phyloP scores from a whole-genome alignment of 208 protist species.

The Trypanosoma avium region DNA sequence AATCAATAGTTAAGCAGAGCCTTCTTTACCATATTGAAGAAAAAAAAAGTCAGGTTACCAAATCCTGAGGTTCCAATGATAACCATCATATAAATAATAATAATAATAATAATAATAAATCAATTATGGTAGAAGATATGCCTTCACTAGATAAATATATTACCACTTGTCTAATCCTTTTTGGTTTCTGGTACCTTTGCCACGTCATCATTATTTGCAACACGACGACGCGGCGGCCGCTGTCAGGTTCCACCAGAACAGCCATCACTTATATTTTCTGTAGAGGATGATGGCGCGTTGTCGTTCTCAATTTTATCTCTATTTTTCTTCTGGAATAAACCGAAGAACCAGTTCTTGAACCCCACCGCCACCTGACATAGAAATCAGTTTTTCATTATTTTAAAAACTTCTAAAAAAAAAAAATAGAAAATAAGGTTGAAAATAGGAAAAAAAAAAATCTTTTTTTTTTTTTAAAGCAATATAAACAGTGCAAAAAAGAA shows the following conservation, averaged over 20 bases:
- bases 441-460: too few relatives aligned
- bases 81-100: slow-evolving; percentile 37
- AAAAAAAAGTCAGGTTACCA: slow-evolving; percentile 34
- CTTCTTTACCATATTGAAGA: too few relatives aligned
- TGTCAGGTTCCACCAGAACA: slow-evolving; percentile 35
- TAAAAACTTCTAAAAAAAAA: not conserved
- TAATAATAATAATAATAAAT: slow-evolving; percentile 15
- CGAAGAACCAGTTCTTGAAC: not conserved
- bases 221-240: slow-evolving; percentile 21
- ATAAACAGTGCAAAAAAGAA: too few relatives aligned
- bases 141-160: too few relatives aligned
- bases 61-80: slow-evolving; percentile 52
- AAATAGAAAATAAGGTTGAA: too few relatives aligned
- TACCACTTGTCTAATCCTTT: slow-evolving; percentile 17
- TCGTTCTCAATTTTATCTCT: not conserved
- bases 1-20: not conserved
- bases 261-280: slow-evolving; percentile 2
- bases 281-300: not conserved
- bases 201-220: not conserved
- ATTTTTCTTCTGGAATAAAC: slow-evolving; percentile 12
- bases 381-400: not conserved
- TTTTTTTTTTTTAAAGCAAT: too few relatives aligned
- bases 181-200: not conserved
- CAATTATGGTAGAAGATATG: too few relatives aligned
- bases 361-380: not conserved